Conservation (phyloP, 441 rosid species). For the Hura crepitans region DNA sequence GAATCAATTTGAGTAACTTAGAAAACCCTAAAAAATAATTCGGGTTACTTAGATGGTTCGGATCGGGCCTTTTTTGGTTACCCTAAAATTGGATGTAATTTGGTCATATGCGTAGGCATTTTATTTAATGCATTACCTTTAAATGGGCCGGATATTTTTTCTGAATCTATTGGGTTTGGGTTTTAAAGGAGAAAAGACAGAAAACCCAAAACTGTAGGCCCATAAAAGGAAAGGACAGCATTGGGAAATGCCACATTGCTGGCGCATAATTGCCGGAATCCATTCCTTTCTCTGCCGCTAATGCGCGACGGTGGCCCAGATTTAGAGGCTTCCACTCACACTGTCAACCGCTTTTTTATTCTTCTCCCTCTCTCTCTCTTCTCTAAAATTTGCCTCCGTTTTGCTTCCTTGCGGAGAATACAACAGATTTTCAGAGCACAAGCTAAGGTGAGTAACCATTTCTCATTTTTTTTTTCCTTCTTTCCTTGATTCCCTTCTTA, state of each 20-base stretch:
- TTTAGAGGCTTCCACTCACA: slow-evolving; percentile 31
- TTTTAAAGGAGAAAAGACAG: not conserved
- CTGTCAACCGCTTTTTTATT: slow-evolving; percentile 21
- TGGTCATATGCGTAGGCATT: too few species aligned
- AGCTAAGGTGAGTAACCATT: slow-evolving; percentile 11
- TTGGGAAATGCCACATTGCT: slow-evolving; percentile 9
- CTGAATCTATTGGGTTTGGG: not conserved
- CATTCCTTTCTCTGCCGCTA: not conserved
- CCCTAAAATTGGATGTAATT: too few species aligned
- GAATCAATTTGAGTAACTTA: too few species aligned
- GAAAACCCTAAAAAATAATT: too few species aligned
- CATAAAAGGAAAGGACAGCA: slow-evolving; percentile 3
- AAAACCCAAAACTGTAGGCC: not conserved
- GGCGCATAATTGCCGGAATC: slow-evolving; percentile 24
- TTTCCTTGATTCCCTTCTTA: not conserved
- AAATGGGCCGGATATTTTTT: too few species aligned
- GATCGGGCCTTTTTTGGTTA: too few species aligned
- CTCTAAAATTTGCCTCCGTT: not conserved
- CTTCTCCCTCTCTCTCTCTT: not conserved
- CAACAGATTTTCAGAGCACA: not conserved
- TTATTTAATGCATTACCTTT: too few species aligned
- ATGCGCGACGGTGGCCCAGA: slow-evolving; percentile 39
- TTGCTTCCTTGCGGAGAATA: slow-evolving; percentile 7
- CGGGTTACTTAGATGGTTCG: too few species aligned
- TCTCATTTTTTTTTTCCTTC: not conserved